A percentile compares a stretch with the other conserved stretches of the same genome.
These are phyloP conservation scores for Ammopiptanthus mongolicus DNA, from an alignment of 306 rosid species.

Conservation along the genomic window DNA sequence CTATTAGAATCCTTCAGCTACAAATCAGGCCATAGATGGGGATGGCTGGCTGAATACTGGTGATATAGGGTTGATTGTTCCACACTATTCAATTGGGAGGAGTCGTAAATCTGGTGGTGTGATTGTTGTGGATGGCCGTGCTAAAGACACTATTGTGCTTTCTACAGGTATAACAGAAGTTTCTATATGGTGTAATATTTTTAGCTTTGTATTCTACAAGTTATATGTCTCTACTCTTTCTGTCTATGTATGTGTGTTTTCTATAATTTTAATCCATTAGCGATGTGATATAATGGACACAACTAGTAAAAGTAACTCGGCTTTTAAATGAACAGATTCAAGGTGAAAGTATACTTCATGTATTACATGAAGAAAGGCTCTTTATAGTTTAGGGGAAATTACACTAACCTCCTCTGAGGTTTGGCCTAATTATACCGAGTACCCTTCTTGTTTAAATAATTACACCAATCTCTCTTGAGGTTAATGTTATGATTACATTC, in stretches of 20 bases:
- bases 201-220: slow-evolving; percentile 8
- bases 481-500: no score
- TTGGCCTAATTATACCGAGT: no score
- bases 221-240: neutral
- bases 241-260: neutral
- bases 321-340: neutral
- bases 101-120: slow-evolving; percentile 66
- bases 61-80: slow-evolving; percentile 91
- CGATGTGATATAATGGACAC: neutral
- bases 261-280: neutral
- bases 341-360: neutral
- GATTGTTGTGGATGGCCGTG: slow-evolving; percentile 86
- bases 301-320: neutral
- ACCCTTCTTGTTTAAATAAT: no score
- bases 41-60: slow-evolving; percentile 92
- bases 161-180: slow-evolving; percentile 55
- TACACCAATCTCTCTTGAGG: no score
- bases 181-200: neutral
- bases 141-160: slow-evolving; percentile 93
- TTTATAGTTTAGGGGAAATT: neutral
- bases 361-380: neutral
- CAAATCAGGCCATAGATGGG: slow-evolving; percentile 57
- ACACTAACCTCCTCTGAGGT: no score
- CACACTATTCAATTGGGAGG: slow-evolving; percentile 69
- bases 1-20: slow-evolving; percentile 68